Evolutionary conservation across 1,284 basidiomycete genomes (phyloP), one percentile per base, ranked within the genome.

Genomic region (Malassezia sp.): DNA sequence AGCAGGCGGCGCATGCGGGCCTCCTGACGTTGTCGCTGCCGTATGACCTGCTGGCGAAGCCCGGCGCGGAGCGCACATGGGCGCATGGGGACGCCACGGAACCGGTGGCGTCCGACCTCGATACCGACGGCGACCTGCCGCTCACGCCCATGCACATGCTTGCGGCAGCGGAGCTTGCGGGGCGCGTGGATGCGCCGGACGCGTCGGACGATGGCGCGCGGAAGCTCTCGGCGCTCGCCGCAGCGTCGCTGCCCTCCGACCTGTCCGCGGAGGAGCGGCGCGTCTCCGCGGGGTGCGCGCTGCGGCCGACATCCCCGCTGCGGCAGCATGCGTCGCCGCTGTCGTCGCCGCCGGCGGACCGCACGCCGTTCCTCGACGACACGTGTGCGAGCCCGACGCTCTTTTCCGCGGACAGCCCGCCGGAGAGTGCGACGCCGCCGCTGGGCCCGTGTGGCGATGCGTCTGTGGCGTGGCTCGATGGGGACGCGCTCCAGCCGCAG

Each of bases 11-110:
- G 39, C 60, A 62, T 27, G 60, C 60, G 1, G 60, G 60, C 23
- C 47, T 49, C 17, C 45, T 62, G 24, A 62, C 60, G 0, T 50
- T 62, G 2, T 62, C 60, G 22, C 45, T 62, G 24, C 60, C 60
- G 1, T 62, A 55, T 22, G 47, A 44, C 20, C 14, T 43, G 15
- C 12, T n/a, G 12, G 14, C 35, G 3, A 7, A 12, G 11, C 21
- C 20, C 20, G 7, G 8, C 11, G 11, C 10, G 21, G 23, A 23
- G 24, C 24, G 23, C 10, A 23, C 37, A 15, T 18, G 8, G 7
- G 23, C 40, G 5, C 22, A 30, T 6, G 4, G 4, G 14, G 28
- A 40, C 12, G 11, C 27, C 15, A 17, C 14, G 3, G 32, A 10
- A n/a, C 14, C 15, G 12, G 20, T 29, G 15, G 22, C 38, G n/a